Evolutionary conservation across 1,284 basidiomycete species (phyloP), one percentile per base, ranked within the genome.

Genomic region (Coniferiporia weirii): DNA sequence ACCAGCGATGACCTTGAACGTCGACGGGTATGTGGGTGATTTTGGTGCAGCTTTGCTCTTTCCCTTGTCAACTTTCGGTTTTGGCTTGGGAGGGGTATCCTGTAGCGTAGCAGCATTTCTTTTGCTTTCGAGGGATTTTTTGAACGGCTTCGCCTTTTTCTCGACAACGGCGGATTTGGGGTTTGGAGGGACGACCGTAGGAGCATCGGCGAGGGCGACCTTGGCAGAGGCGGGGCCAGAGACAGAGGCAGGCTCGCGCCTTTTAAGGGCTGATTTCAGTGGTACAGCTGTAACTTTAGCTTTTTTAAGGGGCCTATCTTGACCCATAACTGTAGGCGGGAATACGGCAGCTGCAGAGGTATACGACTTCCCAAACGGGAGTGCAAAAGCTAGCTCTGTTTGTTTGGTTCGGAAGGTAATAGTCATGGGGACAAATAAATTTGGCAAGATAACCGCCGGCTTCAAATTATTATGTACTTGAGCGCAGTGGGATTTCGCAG

Each of bases 1-100:
- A 0, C 96, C 96, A 0, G 87, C 90, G 35, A 98, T 78, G 63
- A 98, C 76, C 72, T 93, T 88, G 79, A 97, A 97, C 2, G 83
- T 82, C 1, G 74, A 69, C 0, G 85, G 81, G n/a, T 77, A 67
- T n/a, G 59, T 38, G 13, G 36, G 36, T 12, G 52, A n/a, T 9
- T 13, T 32, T 7, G 44, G 40, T 4, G 9, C 40, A 13, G 35
- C 20, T 19, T 17, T 44, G n/a, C 38, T 48, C 43, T 61, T 66
- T 81, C 83, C 20, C 73, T 85, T 54, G 77, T 83, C 35, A 69
- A 46, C n/a, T 34, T 56, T 53, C 27, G 48, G 20, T n/a, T 51
- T 52, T 53, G 20, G n/a, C n/a, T 20, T 58, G 4, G 35, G 58
- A 4, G 52, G 17, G 15, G 40, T 36, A 8, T 54, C 45, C 34